Evolutionary conservation across 2,329 filamentous ascomycete genomes (phyloP).

Genomic region (Sclerotinia borealis): DNA sequence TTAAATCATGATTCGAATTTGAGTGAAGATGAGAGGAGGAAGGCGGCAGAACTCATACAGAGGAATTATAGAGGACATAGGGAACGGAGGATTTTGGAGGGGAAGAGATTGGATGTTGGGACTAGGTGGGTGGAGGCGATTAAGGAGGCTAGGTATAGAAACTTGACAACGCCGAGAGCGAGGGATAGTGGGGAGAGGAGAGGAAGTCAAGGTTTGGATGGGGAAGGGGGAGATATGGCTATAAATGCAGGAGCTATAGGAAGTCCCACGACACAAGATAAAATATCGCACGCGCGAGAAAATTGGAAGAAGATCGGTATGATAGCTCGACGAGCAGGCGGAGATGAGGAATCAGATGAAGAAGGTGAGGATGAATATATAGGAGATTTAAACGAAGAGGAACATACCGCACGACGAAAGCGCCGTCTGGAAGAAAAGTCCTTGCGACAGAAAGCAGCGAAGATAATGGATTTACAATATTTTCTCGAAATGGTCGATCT

Average conservation of each 20-base stretch:
- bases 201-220: constrained; percentile 8
- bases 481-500: constrained; percentile 78
- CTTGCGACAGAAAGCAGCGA: constrained; percentile 59
- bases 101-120: constrained; percentile 48
- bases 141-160: constrained; percentile 50
- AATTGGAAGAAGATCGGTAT: constrained; percentile 72
- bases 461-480: constrained; percentile 79
- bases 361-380: constrained; percentile 19
- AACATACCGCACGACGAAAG: constrained; percentile 36
- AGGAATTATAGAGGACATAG: constrained; percentile 74
- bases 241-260: constrained; percentile 3
- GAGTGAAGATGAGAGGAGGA: constrained; percentile 37
- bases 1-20: constrained; percentile 27
- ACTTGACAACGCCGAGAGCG: constrained; percentile 41
- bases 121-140: constrained; percentile 39
- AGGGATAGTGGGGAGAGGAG: constrained; percentile 18
- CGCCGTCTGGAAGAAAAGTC: constrained; percentile 45
- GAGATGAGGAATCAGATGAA: constrained; percentile 47
- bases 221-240: constrained; percentile 25
- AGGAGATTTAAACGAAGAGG: constrained; percentile 30
- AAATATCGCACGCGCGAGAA: constrained; percentile 42
- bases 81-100: constrained; percentile 62
- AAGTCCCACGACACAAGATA: background rate
- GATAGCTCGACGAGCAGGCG: constrained; percentile 66
- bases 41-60: constrained; percentile 55